A percentile compares a stretch with the other conserved stretches of the same genome.
These are phyloP conservation scores for Didymella keratinophila DNA, from an alignment of 2,329 filamentous ascomycete genomes.

Conservation along the genomic window DNA sequence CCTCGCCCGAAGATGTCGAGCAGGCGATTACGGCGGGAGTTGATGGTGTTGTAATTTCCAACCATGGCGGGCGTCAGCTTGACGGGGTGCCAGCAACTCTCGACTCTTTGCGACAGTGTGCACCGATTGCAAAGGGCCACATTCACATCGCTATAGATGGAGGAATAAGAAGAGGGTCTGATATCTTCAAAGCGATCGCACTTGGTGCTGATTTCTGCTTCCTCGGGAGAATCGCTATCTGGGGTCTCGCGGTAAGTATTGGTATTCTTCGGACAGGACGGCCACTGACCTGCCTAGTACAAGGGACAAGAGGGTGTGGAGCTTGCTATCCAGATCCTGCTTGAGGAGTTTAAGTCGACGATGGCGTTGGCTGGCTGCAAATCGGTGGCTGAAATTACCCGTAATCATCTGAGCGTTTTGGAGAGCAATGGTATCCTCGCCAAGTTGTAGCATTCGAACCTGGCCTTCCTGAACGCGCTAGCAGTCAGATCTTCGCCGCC, in stretches of 20 bases:
- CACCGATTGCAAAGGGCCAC: constrained; percentile 52
- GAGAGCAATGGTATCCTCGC: constrained; percentile 20
- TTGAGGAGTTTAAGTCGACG: constrained; percentile 39
- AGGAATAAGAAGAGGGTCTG: constrained; percentile 63
- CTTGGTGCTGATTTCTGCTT: constrained; percentile 61
- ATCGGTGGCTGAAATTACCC: constrained; percentile 20
- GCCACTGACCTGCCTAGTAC: constrained; percentile 35
- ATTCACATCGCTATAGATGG: constrained; percentile 70
- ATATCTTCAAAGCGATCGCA: constrained; percentile 66
- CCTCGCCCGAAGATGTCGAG: constrained; percentile 45
- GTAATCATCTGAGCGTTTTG: constrained; percentile 22
- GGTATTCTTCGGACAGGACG: neutral
- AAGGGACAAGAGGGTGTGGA: constrained; percentile 51
- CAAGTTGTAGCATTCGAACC: constrained; percentile 8
- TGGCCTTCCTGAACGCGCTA: neutral
- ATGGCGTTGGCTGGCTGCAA: constrained; percentile 40
- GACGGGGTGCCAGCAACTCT: constrained; percentile 64
- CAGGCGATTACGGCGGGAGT: constrained; percentile 54
- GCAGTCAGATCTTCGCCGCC: neutral
- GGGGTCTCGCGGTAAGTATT: constrained; percentile 56
- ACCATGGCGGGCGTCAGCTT: constrained; percentile 66
- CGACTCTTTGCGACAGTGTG: constrained; percentile 56
- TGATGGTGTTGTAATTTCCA: constrained; percentile 60
- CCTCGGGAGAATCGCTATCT: constrained; percentile 59
- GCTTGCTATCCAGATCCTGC: constrained; percentile 54